Conservation (phyloP, 352 stramenopile species). For the Globisporangium megalacanthum region DNA sequence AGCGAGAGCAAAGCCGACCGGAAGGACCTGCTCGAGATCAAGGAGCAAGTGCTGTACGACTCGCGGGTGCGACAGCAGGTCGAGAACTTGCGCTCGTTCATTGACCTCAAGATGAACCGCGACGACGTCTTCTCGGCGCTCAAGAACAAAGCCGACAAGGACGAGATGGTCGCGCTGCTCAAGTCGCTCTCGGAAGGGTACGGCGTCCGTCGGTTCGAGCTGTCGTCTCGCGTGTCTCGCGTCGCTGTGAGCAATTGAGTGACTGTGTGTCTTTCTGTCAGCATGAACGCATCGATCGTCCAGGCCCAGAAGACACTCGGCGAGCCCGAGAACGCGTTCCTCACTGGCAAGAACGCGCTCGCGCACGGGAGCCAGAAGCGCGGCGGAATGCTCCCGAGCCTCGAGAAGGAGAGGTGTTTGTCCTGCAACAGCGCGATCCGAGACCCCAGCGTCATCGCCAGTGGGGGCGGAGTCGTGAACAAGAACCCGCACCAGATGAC, state of each 20-base stretch:
- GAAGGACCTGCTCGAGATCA: conserved; percentile 81
- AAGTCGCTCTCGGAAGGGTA: conserved; percentile 67
- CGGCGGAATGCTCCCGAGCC: conserved; percentile 52
- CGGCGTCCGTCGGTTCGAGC: no score
- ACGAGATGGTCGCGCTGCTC: conserved; percentile 76
- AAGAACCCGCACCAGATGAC: conserved; percentile 68
- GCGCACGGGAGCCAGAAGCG: conserved; percentile 31
- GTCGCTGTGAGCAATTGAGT: background rate
- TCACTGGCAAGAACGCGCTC: conserved; percentile 61
- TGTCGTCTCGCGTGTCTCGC: background rate
- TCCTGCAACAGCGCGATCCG: conserved; percentile 71
- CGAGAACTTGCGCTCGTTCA: conserved; percentile 81
- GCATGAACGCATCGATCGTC: conserved; percentile 77
- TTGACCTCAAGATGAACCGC: conserved; percentile 88
- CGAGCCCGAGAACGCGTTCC: conserved; percentile 64
- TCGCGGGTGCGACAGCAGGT: conserved; percentile 81
- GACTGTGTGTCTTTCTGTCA: conserved; percentile 7
- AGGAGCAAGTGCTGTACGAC: conserved; percentile 85
- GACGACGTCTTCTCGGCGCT: conserved; percentile 80
- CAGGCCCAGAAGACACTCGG: conserved; percentile 56
- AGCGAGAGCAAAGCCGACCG: conserved; percentile 81
- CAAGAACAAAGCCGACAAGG: conserved; percentile 83
- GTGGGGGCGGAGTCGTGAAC: conserved; percentile 26
- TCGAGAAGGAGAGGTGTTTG: conserved; percentile 73
- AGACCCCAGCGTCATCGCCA: conserved; percentile 21